Percentiles rank a stretch among this genome's conserved stretches.
Conservation (phyloP, 2,329 filamentous ascomycete species). For the Alternaria dauci region DNA sequence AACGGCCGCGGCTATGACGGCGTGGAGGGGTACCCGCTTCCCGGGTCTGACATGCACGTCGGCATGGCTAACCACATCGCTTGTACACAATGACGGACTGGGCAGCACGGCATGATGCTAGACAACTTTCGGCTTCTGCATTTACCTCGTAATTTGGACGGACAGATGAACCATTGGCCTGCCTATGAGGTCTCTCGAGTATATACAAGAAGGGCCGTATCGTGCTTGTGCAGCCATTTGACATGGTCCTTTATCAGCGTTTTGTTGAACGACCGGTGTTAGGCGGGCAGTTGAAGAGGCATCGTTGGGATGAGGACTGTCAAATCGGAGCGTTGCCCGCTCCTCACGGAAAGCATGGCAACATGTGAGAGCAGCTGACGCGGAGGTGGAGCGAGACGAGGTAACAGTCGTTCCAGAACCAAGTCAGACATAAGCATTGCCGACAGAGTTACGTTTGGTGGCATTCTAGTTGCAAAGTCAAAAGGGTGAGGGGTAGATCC, state of each 20-base stretch:
- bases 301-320: conserved; percentile 1
- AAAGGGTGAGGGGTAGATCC: conserved; percentile 12
- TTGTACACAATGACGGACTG: conserved; percentile 37
- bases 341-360: conserved; percentile 8
- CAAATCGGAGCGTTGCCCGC: conserved; percentile 17
- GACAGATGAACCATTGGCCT: conserved; percentile 1
- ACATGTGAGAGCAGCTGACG: conserved; percentile 30
- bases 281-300: conserved; percentile 12
- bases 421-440: conserved; percentile 12
- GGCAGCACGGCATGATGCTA: conserved; percentile 47
- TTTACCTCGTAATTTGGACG: conserved; percentile 18
- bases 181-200: neutral
- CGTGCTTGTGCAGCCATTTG: neutral
- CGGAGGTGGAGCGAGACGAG: conserved; percentile 26
- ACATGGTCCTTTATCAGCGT: neutral
- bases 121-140: conserved; percentile 26
- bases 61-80: conserved; percentile 28
- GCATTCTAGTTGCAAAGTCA: conserved; percentile 21
- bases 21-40: conserved; percentile 33
- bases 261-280: conserved; percentile 14
- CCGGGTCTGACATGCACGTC: conserved; percentile 27
- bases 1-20: conserved; percentile 39
- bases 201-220: conserved; percentile 1
- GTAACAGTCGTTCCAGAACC: conserved; percentile 30
- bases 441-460: conserved; percentile 25